Base-by-base conservation (phyloP, 345 rosid genomes). In the Conringia planisiliqua region DNA sequence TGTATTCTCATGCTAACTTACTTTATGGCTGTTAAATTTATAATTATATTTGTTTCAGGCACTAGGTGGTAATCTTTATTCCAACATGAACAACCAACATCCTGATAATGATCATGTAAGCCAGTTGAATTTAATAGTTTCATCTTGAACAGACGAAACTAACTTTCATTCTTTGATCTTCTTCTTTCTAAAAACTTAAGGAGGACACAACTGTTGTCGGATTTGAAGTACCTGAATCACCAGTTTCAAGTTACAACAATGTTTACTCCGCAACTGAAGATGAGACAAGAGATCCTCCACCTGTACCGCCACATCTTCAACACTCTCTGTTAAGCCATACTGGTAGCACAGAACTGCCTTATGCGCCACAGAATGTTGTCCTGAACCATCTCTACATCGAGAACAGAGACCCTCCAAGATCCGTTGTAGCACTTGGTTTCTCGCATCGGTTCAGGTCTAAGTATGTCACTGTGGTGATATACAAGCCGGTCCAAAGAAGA, bases 371-470 rank as follows among this genome's bases (percentile, higher is more conserved):
- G 74, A 83, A 75, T 59, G 96, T 85, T 43, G 79, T 82, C 72
- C 85, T 92, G 72, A 96, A 96, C 83, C 99, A 96, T 54, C 92
- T 96, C 11, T 96, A 88, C 71, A 96, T 96, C 14, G 97, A 96
- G 74, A 90, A 89, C 77, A 75, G 90, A 69, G 96, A 89, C 33
- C 66, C 90, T 29, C 97, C 98, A 26, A 87, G 96, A 43, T 88
- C 99, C 1, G 90, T 90, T 36, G 97, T 92, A 67, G 97, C 96
- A 8, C 91, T 96, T 9, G 99, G 99, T 32, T 87, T 89, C 83
- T 86, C 97, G 58, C 99, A 96, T 67, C 91, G 98, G 60, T 96
- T 90, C 80, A 84, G 76, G 62, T 79, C 99, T 38, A 92, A 92
- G 82, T 96, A 71, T 68, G 99, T 96, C 38, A 92, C 96, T 44